phyloP scores from a whole-genome alignment of 371 early-diverging fungal genomes.

The Fennellomyces sp. region DNA sequence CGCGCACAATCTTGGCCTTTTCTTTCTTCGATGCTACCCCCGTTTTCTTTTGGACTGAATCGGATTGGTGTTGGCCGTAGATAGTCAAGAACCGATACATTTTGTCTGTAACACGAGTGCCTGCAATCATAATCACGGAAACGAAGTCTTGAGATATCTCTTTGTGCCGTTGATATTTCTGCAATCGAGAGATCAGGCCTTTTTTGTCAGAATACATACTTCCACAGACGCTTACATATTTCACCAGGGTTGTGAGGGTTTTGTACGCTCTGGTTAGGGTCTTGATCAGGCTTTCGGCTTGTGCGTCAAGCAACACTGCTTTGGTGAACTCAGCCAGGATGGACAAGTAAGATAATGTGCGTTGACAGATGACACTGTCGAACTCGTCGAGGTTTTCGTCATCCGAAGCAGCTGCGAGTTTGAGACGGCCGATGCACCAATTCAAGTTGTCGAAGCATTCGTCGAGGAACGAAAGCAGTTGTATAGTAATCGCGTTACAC shows the following conservation, averaged over 20 bases:
- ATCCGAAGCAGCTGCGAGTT: constrained; percentile 10
- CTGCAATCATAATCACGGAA: constrained; percentile 32
- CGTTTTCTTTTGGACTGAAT: constrained; percentile 15
- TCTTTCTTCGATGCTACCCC: constrained; percentile 2
- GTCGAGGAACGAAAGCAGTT: constrained; percentile 42
- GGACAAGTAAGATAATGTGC: constrained; percentile 23
- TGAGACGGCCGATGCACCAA: constrained; percentile 45
- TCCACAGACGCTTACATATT: constrained; percentile 41
- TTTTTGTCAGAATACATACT: background rate
- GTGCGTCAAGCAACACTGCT: constrained; percentile 25
- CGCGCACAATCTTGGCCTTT: constrained; percentile 58
- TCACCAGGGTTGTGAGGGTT: constrained; percentile 37
- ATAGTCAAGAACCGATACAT: constrained; percentile 55
- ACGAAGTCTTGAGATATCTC: constrained; percentile 35
- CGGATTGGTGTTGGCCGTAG: constrained; percentile 34
- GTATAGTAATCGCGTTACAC: constrained; percentile 15
- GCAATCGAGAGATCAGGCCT: background rate
- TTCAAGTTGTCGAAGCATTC: constrained; percentile 43
- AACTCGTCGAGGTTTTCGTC: constrained; percentile 21
- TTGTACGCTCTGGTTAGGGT: constrained; percentile 44
- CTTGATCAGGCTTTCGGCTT: constrained; percentile 49
- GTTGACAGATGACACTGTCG: constrained; percentile 33
- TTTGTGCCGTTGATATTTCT: constrained; percentile 38
- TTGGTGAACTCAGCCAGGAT: constrained; percentile 35
- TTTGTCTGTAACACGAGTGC: constrained; percentile 38